Conservation (phyloP, 495 filamentous ascomycete species). For the Daldinia grandis region DNA sequence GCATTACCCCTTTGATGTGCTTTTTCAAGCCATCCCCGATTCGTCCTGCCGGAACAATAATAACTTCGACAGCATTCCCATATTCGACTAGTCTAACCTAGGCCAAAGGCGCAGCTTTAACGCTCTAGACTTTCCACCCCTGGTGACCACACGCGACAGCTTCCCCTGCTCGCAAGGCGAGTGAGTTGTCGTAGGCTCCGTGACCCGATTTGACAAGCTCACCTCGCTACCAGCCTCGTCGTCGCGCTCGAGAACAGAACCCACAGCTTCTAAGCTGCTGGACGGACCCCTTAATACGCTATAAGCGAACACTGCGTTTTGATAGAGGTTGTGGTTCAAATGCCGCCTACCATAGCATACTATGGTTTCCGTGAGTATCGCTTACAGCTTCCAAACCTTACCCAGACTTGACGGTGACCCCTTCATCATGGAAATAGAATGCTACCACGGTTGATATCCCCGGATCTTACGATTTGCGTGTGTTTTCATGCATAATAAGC, state of each 20-base stretch:
- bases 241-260: neutral
- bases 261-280: neutral
- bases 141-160: neutral
- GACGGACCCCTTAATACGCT: neutral
- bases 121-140: conserved; percentile 1
- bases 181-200: neutral
- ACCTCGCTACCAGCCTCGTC: neutral
- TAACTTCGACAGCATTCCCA: neutral
- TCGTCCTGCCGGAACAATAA: conserved; percentile 12
- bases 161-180: neutral
- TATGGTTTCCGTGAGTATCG: neutral
- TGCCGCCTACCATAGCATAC: neutral
- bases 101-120: neutral
- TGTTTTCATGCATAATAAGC: conserved; percentile 4
- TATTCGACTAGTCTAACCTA: conserved; percentile 11
- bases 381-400: neutral
- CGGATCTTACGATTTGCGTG: conserved; percentile 3
- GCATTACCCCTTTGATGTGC: neutral
- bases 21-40: conserved; percentile 8
- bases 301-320: neutral
- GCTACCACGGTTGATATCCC: neutral
- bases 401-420: neutral
- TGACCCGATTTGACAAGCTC: neutral
- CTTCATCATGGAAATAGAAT: neutral
- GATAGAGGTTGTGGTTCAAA: neutral